Conservation (phyloP, 176 grass and related monocot species). For the Oryza glaberrima region DNA sequence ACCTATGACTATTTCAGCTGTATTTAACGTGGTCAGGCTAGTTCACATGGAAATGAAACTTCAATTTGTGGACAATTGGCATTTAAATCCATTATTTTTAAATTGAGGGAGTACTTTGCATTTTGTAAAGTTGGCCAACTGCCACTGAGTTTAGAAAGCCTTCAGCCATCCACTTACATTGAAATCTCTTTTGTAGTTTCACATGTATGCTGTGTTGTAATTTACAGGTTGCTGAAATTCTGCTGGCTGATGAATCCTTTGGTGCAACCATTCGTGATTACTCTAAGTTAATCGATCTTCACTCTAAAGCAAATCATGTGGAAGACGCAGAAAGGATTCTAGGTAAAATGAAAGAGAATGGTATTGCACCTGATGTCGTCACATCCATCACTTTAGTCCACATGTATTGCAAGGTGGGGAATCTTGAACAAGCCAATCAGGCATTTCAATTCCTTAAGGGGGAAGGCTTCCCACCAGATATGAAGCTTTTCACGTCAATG, state of each 20-base stretch:
- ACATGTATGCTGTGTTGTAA: conserved; percentile 39
- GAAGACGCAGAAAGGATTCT: conserved; percentile 75
- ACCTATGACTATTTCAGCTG: background rate
- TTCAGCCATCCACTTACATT: conserved; percentile 13
- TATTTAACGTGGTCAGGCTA: background rate
- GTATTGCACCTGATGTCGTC: conserved; percentile 65
- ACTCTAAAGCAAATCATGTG: conserved; percentile 59
- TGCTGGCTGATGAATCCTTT: conserved; percentile 80
- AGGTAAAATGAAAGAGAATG: conserved; percentile 69
- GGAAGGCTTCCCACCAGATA: conserved; percentile 65
- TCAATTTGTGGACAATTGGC: background rate
- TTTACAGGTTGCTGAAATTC: conserved; percentile 73
- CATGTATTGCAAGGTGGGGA: conserved; percentile 76
- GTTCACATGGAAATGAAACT: conserved; percentile 24
- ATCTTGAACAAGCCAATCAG: conserved; percentile 64
- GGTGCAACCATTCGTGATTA: conserved; percentile 70
- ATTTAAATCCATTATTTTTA: conserved; percentile 23
- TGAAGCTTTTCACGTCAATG: conserved; percentile 66
- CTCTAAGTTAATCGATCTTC: conserved; percentile 77
- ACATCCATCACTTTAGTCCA: conserved; percentile 67
- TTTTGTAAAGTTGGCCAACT: conserved; percentile 3
- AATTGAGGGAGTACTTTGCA: background rate
- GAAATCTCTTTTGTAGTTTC: background rate
- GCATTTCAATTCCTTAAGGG: conserved; percentile 59
- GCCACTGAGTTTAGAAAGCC: conserved; percentile 12